Evolutionary conservation across 768 basidiomycete species (phyloP).

Genomic region (Tylopilus rubrobrunneus): DNA sequence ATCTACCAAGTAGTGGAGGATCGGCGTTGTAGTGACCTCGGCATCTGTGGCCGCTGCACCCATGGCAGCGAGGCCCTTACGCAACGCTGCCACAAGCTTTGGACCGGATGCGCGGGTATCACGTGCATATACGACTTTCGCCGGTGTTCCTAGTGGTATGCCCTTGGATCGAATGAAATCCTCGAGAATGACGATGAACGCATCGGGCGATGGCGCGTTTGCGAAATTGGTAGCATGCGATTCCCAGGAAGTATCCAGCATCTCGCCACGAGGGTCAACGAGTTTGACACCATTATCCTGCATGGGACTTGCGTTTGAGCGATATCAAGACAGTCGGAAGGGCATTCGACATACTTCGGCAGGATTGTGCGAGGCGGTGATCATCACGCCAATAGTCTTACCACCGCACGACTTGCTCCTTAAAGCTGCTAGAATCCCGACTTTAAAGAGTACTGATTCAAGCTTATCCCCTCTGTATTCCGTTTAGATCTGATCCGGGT

Average conservation of each 20-base stretch:
- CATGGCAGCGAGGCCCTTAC: conserved; percentile 78
- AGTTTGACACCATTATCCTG: conserved; percentile 99
- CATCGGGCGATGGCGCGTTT: conserved; percentile 72
- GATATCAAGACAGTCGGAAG: background rate
- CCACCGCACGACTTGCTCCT: conserved; percentile 91
- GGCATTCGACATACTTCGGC: conserved; percentile 60
- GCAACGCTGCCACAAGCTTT: conserved; percentile 68
- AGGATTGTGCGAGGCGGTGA: conserved; percentile 99
- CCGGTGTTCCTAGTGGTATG: conserved; percentile 76
- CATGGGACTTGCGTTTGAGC: conserved; percentile 4
- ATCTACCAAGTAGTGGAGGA: conserved; percentile 92
- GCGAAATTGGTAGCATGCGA: conserved; percentile 79
- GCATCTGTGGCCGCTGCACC: conserved; percentile 66
- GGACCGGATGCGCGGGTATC: conserved; percentile 91
- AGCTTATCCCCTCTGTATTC: conserved; percentile 57
- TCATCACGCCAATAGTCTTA: conserved; percentile 94
- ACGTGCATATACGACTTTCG: conserved; percentile 83
- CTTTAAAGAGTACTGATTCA: conserved; percentile 91
- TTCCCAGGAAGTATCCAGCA: conserved; percentile 96
- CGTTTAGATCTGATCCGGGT: conserved; percentile 6
- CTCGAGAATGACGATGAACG: conserved; percentile 65
- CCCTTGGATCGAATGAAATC: conserved; percentile 57
- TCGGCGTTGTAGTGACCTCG: conserved; percentile 89
- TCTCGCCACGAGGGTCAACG: conserved; percentile 95
- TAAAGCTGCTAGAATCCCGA: conserved; percentile 85